Percentiles rank a stretch among this genome's conserved stretches.
phyloP scores from a whole-genome alignment of 2,329 filamentous ascomycete genomes.

The Sphaerulina musiva region DNA sequence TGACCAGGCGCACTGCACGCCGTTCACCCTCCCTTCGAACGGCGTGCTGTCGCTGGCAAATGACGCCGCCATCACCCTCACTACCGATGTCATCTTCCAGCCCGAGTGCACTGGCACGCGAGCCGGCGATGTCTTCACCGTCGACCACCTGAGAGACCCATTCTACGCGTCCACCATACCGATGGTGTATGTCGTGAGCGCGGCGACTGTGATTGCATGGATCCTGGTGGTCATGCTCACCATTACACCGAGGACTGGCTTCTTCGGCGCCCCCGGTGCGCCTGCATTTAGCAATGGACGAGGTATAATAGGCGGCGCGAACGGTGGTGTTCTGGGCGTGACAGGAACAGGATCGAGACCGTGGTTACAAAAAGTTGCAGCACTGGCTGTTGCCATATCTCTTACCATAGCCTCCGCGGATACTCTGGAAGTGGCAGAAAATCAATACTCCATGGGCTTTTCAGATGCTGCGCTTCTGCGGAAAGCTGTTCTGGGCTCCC shows the following conservation, averaged over 20 bases:
- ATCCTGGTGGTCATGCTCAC: constrained; percentile 89
- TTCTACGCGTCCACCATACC: constrained; percentile 94
- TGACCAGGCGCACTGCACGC: constrained; percentile 47
- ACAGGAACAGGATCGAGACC: constrained; percentile 85
- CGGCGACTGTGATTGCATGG: constrained; percentile 84
- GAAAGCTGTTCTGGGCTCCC: constrained; percentile 70
- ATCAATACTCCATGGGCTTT: constrained; percentile 71
- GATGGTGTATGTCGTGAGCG: constrained; percentile 85
- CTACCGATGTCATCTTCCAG: constrained; percentile 54
- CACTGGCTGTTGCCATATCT: constrained; percentile 64
- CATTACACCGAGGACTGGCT: constrained; percentile 89
- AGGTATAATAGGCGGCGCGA: constrained; percentile 78
- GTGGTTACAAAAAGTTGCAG: constrained; percentile 73
- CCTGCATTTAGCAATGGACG: constrained; percentile 53
- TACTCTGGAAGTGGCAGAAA: constrained; percentile 76
- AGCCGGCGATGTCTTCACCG: constrained; percentile 41
- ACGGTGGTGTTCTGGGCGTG: constrained; percentile 54
- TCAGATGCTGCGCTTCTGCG: constrained; percentile 75
- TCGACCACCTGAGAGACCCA: constrained; percentile 68
- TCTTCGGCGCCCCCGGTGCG: constrained; percentile 64
- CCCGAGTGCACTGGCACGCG: constrained; percentile 49
- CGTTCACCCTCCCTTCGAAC: constrained; percentile 55
- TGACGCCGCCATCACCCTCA: constrained; percentile 52
- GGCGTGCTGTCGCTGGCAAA: constrained; percentile 51
- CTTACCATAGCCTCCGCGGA: constrained; percentile 89